Evolutionary conservation across 2,329 filamentous ascomycete species (phyloP).

Genomic region (Epichloe gansuensis): DNA sequence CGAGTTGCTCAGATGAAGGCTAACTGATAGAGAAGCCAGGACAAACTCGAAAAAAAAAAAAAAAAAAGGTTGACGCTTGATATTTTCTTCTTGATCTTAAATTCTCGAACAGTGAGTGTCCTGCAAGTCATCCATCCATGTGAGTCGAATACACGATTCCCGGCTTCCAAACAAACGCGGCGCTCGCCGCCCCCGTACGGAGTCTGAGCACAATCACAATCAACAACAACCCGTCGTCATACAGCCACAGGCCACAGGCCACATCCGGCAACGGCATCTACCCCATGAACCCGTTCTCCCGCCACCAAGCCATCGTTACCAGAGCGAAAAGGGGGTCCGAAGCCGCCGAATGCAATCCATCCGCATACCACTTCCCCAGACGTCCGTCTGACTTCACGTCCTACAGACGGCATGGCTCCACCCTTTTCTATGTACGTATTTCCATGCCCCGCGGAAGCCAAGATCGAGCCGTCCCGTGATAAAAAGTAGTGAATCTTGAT

Average conservation of each 20-base stretch:
- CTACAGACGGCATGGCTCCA: not conserved
- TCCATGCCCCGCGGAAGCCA: constrained; percentile 1
- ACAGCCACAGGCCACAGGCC: not conserved
- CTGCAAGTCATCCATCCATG: not conserved
- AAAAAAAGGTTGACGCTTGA: not conserved
- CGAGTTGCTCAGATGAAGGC: no score
- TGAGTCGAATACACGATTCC: no score
- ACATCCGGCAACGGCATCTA: no score
- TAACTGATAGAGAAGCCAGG: not conserved
- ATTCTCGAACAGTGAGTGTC: not conserved
- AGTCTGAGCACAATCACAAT: not conserved
- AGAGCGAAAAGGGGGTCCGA: not conserved
- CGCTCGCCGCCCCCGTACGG: no score
- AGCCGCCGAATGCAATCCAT: not conserved
- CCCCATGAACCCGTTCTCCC: not conserved
- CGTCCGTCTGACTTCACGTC: not conserved
- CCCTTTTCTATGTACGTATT: not conserved
- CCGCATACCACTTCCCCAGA: not conserved
- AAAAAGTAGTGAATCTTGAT: not conserved
- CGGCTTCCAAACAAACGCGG: no score
- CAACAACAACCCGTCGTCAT: not conserved
- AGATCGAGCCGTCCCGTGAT: constrained; percentile 1
- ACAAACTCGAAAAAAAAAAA: not conserved
- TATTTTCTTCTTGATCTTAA: not conserved
- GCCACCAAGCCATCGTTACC: not conserved